Percentiles rank a stretch among this genome's conserved stretches.
These are phyloP conservation scores for Penicillium sp. DNA, from an alignment of 2,329 filamentous ascomycete genomes.

Conservation along the genomic window DNA sequence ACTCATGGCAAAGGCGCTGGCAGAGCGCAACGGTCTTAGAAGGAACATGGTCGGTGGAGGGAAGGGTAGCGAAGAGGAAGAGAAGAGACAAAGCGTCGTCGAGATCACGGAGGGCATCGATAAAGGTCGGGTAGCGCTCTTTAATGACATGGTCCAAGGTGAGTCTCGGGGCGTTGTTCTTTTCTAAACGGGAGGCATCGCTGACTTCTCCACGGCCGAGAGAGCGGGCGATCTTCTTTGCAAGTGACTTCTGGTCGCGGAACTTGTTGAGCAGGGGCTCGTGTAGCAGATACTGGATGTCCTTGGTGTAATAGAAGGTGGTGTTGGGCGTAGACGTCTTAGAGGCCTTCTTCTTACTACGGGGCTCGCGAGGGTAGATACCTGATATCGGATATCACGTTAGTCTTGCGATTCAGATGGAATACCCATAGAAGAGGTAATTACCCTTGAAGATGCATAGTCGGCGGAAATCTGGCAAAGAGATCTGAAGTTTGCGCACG, in stretches of 20 bases:
- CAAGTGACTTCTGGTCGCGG: conserved; percentile 91
- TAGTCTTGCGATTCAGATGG: conserved; percentile 10
- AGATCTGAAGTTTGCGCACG: conserved; percentile 96
- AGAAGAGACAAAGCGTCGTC: conserved; percentile 97
- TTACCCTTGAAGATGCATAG: conserved; percentile 96
- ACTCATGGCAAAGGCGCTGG: conserved; percentile 89
- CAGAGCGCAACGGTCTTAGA: conserved; percentile 95
- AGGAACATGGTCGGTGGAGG: conserved; percentile 83
- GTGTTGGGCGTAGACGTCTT: conserved; percentile 87
- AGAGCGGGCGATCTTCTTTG: conserved; percentile 95
- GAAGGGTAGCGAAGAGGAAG: conserved; percentile 95
- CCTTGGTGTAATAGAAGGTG: conserved; percentile 89
- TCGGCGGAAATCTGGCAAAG: conserved; percentile 93
- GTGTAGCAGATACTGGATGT: conserved; percentile 97
- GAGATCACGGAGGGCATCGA: conserved; percentile 88
- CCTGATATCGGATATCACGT: conserved; percentile 44
- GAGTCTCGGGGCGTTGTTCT: conserved; percentile 84
- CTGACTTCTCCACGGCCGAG: conserved; percentile 87
- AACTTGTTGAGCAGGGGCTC: conserved; percentile 93
- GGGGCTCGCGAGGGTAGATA: conserved; percentile 95
- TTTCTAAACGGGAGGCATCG: conserved; percentile 86
- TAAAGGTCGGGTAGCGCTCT: conserved; percentile 95
- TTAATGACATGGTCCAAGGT: conserved; percentile 96
- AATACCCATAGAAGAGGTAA: background rate
- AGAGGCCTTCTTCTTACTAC: conserved; percentile 94